A percentile compares a stretch with the other conserved stretches of the same genome.
phyloP scores from a whole-genome alignment of 2,329 filamentous ascomycete genomes.

The Didymosphaeria variabile region DNA sequence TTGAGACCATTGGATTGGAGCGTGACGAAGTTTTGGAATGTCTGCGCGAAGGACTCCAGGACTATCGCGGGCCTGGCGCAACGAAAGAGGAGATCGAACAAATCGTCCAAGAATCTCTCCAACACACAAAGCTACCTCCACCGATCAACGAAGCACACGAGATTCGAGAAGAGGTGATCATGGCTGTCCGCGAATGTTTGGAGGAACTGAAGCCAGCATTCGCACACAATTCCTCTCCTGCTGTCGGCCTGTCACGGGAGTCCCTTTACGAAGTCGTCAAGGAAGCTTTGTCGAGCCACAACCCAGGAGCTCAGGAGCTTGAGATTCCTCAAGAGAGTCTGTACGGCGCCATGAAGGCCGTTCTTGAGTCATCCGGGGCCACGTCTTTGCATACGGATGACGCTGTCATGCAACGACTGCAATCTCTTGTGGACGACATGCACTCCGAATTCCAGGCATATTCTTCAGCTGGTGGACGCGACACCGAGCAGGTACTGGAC shows the following conservation, averaged over 20 bases:
- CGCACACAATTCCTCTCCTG: slow-evolving; percentile 49
- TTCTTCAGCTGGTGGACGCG: slow-evolving; percentile 77
- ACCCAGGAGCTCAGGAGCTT: slow-evolving; percentile 52
- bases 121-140: slow-evolving; percentile 79
- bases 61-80: slow-evolving; percentile 68
- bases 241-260: slow-evolving; percentile 61
- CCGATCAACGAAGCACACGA: slow-evolving; percentile 74
- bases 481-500: slow-evolving; percentile 88
- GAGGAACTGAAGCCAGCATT: slow-evolving; percentile 75
- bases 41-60: slow-evolving; percentile 82
- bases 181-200: slow-evolving; percentile 84
- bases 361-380: slow-evolving; percentile 62
- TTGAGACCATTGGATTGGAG: slow-evolving; percentile 89
- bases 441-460: slow-evolving; percentile 78
- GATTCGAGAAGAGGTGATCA: slow-evolving; percentile 83
- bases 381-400: slow-evolving; percentile 64
- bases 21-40: slow-evolving; percentile 89
- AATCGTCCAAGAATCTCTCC: slow-evolving; percentile 84
- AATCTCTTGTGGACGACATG: slow-evolving; percentile 68
- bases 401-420: slow-evolving; percentile 67
- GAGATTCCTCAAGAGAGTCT: slow-evolving; percentile 62
- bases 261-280: slow-evolving; percentile 67
- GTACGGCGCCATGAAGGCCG: slow-evolving; percentile 66
- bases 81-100: slow-evolving; percentile 86
- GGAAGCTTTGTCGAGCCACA: slow-evolving; percentile 63